Evolutionary conservation across 2,329 filamentous ascomycete genomes (phyloP).

Genomic region (Fusarium musae): DNA sequence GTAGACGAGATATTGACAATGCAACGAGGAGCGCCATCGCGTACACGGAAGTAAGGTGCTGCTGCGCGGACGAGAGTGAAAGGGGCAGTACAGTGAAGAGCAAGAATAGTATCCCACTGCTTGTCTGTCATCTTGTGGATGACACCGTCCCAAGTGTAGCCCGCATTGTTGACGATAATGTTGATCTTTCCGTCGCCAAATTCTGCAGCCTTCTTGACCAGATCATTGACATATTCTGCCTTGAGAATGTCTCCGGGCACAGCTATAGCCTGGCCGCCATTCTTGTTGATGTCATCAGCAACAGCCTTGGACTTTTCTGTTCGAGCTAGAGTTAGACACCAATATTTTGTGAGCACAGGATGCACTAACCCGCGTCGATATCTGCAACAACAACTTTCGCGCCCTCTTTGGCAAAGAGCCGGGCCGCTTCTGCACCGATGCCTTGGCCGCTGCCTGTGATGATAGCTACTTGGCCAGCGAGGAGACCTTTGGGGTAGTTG

Average conservation of each 20-base stretch:
- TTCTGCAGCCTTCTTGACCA: slow-evolving; percentile 80
- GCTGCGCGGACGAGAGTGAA: slow-evolving; percentile 85
- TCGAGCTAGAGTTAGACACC: not conserved
- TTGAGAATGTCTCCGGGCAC: slow-evolving; percentile 82
- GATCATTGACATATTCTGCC: slow-evolving; percentile 72
- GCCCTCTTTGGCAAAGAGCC: slow-evolving; percentile 87
- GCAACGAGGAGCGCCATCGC: slow-evolving; percentile 80
- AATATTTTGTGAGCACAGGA: not conserved
- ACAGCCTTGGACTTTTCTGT: slow-evolving; percentile 75
- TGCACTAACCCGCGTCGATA: slow-evolving; percentile 74
- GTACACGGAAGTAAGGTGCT: slow-evolving; percentile 87
- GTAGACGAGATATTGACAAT: slow-evolving; percentile 89
- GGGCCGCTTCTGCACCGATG: slow-evolving; percentile 86
- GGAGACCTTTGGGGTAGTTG: slow-evolving; percentile 83
- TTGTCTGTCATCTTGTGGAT: slow-evolving; percentile 93
- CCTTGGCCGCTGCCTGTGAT: slow-evolving; percentile 89
- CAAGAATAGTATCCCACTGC: slow-evolving; percentile 90
- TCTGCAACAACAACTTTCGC: slow-evolving; percentile 86
- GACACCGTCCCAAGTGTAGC: slow-evolving; percentile 92
- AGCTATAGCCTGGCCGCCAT: slow-evolving; percentile 74
- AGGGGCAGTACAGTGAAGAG: slow-evolving; percentile 84
- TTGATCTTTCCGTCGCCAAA: slow-evolving; percentile 91
- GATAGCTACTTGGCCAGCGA: slow-evolving; percentile 84
- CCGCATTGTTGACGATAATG: slow-evolving; percentile 91
- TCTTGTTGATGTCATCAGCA: slow-evolving; percentile 74